These are phyloP conservation scores for Gossypium schwendimanii DNA, from an alignment of 441 rosid species.

Conservation along the genomic window DNA sequence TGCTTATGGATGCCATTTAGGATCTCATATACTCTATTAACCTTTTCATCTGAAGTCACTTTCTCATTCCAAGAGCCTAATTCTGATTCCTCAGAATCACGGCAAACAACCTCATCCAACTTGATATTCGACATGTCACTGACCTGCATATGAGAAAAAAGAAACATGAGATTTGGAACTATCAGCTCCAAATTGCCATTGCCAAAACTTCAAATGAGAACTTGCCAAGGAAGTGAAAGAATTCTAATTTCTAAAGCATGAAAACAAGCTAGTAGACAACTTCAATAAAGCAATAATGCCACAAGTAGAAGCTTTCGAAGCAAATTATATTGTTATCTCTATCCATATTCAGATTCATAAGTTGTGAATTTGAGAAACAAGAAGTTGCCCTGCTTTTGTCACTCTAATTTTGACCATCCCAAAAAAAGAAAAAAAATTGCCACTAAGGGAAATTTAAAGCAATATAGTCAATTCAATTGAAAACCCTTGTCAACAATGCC, in stretches of 20 bases:
- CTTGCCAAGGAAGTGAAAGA: neutral
- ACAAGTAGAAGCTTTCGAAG: neutral
- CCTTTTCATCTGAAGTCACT: slow-evolving; percentile 18
- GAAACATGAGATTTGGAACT: neutral
- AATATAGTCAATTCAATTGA: neutral
- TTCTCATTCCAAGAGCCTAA: slow-evolving; percentile 21
- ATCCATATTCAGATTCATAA: too few species aligned
- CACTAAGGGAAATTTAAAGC: neutral
- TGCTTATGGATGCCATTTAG: slow-evolving; percentile 31
- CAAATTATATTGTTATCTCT: neutral
- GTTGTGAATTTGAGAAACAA: neutral
- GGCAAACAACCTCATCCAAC: slow-evolving; percentile 31
- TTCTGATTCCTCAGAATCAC: slow-evolving; percentile 31
- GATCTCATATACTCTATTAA: slow-evolving; percentile 25
- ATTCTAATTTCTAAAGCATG: neutral
- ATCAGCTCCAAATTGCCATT: slow-evolving; percentile 1
- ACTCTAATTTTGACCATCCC: too few species aligned
- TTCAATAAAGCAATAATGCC: neutral
- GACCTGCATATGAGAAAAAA: slow-evolving; percentile 20
- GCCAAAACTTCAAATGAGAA: neutral
- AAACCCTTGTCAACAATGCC: neutral
- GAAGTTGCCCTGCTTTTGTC: neutral
- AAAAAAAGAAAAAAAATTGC: neutral
- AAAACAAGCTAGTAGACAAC: neutral
- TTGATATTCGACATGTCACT: slow-evolving; percentile 39